phyloP scores from a whole-genome alignment of 139 green algal genomes.

The Marvania coccoides region DNA sequence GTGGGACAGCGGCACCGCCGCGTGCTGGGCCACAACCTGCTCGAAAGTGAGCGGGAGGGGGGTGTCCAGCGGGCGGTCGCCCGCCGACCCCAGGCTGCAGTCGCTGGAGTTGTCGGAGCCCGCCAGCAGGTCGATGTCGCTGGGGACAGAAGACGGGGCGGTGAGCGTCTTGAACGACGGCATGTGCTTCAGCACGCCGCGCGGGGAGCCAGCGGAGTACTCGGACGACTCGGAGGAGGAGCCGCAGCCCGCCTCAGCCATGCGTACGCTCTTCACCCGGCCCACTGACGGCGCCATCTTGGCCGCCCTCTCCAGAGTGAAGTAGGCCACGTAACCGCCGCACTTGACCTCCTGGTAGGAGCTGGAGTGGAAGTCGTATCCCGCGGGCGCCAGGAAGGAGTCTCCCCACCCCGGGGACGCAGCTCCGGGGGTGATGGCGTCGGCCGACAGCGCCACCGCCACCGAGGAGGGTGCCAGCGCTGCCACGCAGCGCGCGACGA shows the following conservation, averaged over 20 bases:
- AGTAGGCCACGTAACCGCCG: conserved; percentile 28
- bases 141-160: neutral
- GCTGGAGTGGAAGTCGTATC: conserved; percentile 29
- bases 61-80: neutral
- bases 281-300: neutral
- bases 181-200: conserved; percentile 27
- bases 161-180: conserved; percentile 18
- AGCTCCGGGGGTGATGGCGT: conserved; percentile 8
- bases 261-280: neutral
- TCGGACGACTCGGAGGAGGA: neutral
- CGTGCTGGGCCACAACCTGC: conserved; percentile 23
- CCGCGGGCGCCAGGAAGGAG: conserved; percentile 6
- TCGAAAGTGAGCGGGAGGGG: neutral
- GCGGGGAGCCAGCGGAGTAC: neutral
- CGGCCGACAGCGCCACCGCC: conserved; percentile 42
- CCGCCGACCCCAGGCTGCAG: neutral
- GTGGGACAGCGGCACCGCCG: conserved; percentile 4
- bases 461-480: conserved; percentile 52
- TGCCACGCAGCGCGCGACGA: conserved; percentile 28
- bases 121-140: conserved; percentile 11
- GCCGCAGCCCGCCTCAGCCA: neutral
- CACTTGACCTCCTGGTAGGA: conserved; percentile 37
- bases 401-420: conserved; percentile 3
- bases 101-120: conserved; percentile 9
- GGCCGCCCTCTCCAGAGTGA: conserved; percentile 3